Conservation (phyloP, 441 rosid genomes). For the Adansonia grandidieri region DNA sequence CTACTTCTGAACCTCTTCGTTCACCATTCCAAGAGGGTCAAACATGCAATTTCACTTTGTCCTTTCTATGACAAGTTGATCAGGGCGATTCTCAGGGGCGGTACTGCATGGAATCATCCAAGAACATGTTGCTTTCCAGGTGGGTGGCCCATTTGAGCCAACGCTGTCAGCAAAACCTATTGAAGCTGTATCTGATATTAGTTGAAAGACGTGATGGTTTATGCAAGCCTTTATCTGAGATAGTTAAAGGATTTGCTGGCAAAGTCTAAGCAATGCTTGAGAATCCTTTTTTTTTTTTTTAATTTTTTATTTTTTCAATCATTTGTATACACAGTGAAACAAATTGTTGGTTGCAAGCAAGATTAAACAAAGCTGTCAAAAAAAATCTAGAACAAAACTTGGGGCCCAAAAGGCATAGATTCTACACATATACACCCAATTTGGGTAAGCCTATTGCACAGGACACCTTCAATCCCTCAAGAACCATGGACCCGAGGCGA, state of each 20-base stretch:
- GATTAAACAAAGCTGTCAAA: constrained; percentile 14
- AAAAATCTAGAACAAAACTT: constrained; percentile 30
- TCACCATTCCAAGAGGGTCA: constrained; percentile 91
- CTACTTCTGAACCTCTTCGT: constrained; percentile 50
- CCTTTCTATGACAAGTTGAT: constrained; percentile 85
- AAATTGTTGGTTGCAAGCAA: constrained; percentile 19
- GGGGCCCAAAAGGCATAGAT: constrained; percentile 20
- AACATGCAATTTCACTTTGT: constrained; percentile 76
- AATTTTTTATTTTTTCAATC: constrained; percentile 3
- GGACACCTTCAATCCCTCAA: constrained; percentile 1
- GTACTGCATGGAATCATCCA: constrained; percentile 77
- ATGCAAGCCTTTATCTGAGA: too few relatives aligned
- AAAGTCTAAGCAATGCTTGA: neutral
- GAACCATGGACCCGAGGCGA: neutral
- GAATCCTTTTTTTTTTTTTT: neutral
- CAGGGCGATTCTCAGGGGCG: constrained; percentile 68
- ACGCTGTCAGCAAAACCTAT: constrained; percentile 84
- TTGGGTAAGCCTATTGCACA: constrained; percentile 6
- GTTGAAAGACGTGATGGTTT: constrained; percentile 66
- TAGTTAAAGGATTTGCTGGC: too few relatives aligned
- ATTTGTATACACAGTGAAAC: constrained; percentile 13
- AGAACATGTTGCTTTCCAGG: constrained; percentile 65
- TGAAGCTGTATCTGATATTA: constrained; percentile 70
- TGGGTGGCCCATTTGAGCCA: constrained; percentile 84
- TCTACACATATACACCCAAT: constrained; percentile 20